Evolutionary conservation across 2,329 filamentous ascomycete species (phyloP).

Genomic region (Nothomitra cinnamomea): DNA sequence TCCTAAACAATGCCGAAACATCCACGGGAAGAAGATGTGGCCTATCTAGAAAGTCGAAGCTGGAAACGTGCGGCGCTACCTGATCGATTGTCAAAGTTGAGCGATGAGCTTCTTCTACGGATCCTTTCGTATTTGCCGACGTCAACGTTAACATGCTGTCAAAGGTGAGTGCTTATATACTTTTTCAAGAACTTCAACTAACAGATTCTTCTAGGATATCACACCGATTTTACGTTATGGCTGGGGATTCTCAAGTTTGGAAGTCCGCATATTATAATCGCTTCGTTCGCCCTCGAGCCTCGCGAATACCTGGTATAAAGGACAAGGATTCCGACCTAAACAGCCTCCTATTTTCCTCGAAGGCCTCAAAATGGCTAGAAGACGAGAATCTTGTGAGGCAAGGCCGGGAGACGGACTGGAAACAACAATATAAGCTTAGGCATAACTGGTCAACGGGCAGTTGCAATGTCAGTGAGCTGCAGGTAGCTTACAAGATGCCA

Average conservation of each 20-base stretch:
- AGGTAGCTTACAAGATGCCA: slow-evolving; percentile 37
- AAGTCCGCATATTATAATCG: slow-evolving; percentile 72
- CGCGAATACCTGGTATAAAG: slow-evolving; percentile 53
- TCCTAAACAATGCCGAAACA: slow-evolving; percentile 3
- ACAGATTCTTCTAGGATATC: slow-evolving; percentile 38
- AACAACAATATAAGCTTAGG: slow-evolving; percentile 68
- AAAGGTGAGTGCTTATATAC: slow-evolving; percentile 30
- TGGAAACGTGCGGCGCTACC: slow-evolving; percentile 29
- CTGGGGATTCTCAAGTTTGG: slow-evolving; percentile 78
- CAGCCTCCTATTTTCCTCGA: slow-evolving; percentile 34
- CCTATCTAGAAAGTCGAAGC: slow-evolving; percentile 18
- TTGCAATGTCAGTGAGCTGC: slow-evolving; percentile 64
- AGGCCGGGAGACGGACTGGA: slow-evolving; percentile 53
- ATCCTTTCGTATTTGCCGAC: slow-evolving; percentile 65
- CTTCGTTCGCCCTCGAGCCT: slow-evolving; percentile 68
- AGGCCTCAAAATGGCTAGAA: slow-evolving; percentile 42
- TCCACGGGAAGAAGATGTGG: slow-evolving; percentile 13
- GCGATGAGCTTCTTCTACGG: slow-evolving; percentile 74
- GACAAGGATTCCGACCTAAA: slow-evolving; percentile 21
- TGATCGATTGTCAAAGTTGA: slow-evolving; percentile 56
- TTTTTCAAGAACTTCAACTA: slow-evolving; percentile 1
- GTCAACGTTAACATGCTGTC: slow-evolving; percentile 45
- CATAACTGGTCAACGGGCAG: slow-evolving; percentile 82
- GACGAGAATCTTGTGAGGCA: slow-evolving; percentile 38
- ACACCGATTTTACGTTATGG: slow-evolving; percentile 52